phyloP scores from a whole-genome alignment of 73 alveolate genomes.

The Paramecium tetraurelia region DNA sequence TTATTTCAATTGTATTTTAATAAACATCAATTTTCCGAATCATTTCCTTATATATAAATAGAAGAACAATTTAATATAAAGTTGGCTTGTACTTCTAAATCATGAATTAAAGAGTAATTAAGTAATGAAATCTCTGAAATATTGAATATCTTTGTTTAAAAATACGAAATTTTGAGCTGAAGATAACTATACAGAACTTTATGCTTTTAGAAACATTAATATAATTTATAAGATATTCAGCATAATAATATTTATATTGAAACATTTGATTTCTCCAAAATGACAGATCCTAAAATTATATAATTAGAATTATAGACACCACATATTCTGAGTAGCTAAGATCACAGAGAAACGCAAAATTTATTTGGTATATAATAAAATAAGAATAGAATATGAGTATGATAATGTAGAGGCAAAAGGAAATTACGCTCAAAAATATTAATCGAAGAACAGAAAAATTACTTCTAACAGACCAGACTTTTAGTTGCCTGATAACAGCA shows the following conservation, averaged over 20 bases:
- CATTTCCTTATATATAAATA: no score
- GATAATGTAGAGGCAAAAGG: slow-evolving; percentile 34
- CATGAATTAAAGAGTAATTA: no score
- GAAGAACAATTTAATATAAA: no score
- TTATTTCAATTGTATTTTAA: no score
- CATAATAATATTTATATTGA: background rate
- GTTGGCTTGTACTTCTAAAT: no score
- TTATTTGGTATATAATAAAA: background rate
- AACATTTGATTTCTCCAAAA: background rate
- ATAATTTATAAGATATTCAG: background rate
- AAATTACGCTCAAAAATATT: background rate
- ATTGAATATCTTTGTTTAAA: no score
- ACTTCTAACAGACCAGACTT: slow-evolving; percentile 54
- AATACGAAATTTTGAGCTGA: no score
- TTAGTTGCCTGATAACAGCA: slow-evolving; percentile 53
- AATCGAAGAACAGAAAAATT: slow-evolving; percentile 52
- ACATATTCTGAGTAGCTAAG: background rate
- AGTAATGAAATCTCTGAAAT: no score
- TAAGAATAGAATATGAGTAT: slow-evolving; percentile 27
- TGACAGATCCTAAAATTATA: background rate
- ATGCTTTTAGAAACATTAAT: no score
- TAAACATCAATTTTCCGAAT: no score
- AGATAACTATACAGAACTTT: no score
- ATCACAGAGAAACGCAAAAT: background rate
- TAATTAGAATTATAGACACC: background rate